Evolutionary conservation across 2,329 filamentous ascomycete genomes (phyloP).

Genomic region (Harringtonia aguacate): DNA sequence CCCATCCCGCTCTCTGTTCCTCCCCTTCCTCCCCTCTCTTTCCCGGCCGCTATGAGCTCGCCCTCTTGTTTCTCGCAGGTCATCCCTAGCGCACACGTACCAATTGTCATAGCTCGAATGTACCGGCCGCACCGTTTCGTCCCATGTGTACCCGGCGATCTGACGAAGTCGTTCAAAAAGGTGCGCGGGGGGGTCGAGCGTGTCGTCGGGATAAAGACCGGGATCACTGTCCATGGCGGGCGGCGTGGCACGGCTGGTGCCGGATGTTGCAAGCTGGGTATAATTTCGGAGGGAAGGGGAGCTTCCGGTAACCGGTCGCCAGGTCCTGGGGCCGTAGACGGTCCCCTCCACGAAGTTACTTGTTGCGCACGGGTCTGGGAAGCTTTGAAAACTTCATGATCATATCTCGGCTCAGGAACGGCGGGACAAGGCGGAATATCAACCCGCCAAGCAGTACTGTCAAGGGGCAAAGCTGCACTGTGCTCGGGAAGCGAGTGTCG

Average conservation of each 20-base stretch:
- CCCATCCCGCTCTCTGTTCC: neutral
- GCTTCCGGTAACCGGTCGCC: neutral
- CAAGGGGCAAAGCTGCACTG: too few relatives aligned
- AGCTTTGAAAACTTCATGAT: neutral
- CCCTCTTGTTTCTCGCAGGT: neutral
- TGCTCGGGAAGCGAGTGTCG: too few relatives aligned
- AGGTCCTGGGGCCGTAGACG: too few relatives aligned
- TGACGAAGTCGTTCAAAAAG: constrained; percentile 65
- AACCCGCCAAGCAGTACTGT: constrained; percentile 15
- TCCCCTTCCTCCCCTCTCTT: neutral
- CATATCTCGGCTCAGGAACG: constrained; percentile 13
- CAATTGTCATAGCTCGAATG: constrained; percentile 82
- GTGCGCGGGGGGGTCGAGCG: constrained; percentile 52
- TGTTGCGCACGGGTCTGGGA: neutral
- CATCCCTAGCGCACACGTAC: constrained; percentile 27
- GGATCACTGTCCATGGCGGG: constrained; percentile 34
- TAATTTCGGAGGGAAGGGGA: neutral
- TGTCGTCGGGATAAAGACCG: constrained; percentile 38
- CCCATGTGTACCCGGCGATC: constrained; percentile 67
- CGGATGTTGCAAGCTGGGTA: too few relatives aligned
- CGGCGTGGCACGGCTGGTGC: neutral
- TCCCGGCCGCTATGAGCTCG: neutral
- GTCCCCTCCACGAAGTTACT: neutral
- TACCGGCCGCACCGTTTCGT: constrained; percentile 47
- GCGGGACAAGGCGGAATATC: too few relatives aligned